Evolutionary conservation across 1,284 basidiomycete genomes (phyloP).

Genomic region (Thecaphora thlaspeos): DNA sequence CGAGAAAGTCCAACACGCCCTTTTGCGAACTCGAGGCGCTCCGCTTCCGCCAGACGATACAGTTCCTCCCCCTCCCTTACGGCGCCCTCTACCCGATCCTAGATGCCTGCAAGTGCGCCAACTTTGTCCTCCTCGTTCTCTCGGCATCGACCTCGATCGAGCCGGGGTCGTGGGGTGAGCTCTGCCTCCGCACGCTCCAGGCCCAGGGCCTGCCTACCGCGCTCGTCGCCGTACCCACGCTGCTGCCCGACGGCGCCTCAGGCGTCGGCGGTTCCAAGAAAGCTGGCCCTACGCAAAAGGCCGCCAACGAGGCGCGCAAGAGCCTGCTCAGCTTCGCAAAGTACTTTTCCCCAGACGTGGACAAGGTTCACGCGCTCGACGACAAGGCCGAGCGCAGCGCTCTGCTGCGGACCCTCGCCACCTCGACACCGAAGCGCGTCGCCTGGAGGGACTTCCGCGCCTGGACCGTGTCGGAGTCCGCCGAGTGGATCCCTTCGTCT

Average conservation of each 20-base stretch:
- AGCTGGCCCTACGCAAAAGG: constrained; percentile 34
- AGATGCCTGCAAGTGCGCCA: constrained; percentile 82
- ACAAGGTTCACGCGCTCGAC: constrained; percentile 63
- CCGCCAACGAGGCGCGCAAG: constrained; percentile 51
- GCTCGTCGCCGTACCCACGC: constrained; percentile 64
- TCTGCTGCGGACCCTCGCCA: constrained; percentile 64
- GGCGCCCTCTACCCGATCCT: constrained; percentile 71
- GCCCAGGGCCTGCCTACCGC: constrained; percentile 69
- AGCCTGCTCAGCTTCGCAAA: constrained; percentile 66
- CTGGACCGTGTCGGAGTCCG: constrained; percentile 74
- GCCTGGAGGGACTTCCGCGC: constrained; percentile 79
- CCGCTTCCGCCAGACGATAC: constrained; percentile 83
- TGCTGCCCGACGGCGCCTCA: constrained; percentile 30
- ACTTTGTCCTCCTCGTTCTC: constrained; percentile 83
- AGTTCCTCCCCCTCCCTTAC: constrained; percentile 69
- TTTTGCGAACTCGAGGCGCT: constrained; percentile 63
- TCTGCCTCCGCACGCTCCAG: constrained; percentile 75
- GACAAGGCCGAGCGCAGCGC: constrained; percentile 67
- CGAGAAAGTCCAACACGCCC: constrained; percentile 12
- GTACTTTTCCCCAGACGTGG: constrained; percentile 88
- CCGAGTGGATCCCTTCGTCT: constrained; percentile 43
- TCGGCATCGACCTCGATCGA: constrained; percentile 81
- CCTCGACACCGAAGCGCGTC: constrained; percentile 62
- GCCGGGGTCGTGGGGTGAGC: constrained; percentile 73
- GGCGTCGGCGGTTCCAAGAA: constrained; percentile 35